Base-by-base conservation (phyloP, 768 basidiomycete genomes). In the Termitomyces sp. region DNA sequence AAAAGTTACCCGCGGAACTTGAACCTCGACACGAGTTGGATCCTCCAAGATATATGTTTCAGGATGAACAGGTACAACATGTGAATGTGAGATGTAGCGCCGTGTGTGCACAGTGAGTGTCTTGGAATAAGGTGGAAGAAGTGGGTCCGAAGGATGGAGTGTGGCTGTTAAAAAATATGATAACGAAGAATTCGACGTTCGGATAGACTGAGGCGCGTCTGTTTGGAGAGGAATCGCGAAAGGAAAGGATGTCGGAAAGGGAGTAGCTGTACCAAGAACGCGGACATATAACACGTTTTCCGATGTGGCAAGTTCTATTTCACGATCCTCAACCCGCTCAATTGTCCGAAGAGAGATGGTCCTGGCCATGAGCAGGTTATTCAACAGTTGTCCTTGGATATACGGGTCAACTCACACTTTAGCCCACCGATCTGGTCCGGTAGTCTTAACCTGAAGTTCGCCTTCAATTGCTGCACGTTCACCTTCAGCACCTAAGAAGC, bases 381-480 rank as follows among this genome's bases (percentile, higher is more conserved):
- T 61, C 43, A 56, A 59, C 46, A 60, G 52, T 43, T 16, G 24
- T n/a, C 40, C 33, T 30, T 45, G 43, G 57, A 51, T 16, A 56
- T 54, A 41, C 54, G 60, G 60, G 57, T 45, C 13, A 54, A 82
- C 91, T 77, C 71, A 91, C 92, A 92, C 74, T 75, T 83, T 83
- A 56, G 73, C 70, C 84, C 87, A 90, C 62, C 74, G 78, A 54
- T 74, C 76, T 54, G 76, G 72, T 56, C 80, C 78, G 36, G 78
- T 77, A 56, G 83, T 87, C 71, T 94, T 94, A 63, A 94, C 76
- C 68, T 94, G 92, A 18, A 94, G 77, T 67, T 94, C 92, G 48
- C 93, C 93, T 66, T 93, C 92, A 54, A 94, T 82, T 9, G 90
- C 87, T 14, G 92, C 90, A 58, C 78, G 80, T 70, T 93, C 92